Percentiles rank a stretch among this genome's conserved stretches.
These are phyloP conservation scores for Dalbergia cultrata DNA, from an alignment of 306 rosid species.

Conservation along the genomic window DNA sequence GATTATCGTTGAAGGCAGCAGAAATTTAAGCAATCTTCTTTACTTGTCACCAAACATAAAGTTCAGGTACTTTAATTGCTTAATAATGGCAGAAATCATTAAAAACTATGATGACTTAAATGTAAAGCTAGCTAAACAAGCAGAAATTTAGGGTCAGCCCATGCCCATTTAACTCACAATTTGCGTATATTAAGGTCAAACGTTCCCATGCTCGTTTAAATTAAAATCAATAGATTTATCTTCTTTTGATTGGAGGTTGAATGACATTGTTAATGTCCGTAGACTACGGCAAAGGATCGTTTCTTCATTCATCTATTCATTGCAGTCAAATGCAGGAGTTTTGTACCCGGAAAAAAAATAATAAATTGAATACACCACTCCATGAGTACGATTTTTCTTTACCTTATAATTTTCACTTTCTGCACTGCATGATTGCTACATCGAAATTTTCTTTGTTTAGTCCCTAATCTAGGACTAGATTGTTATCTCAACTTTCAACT, in stretches of 20 bases:
- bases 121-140: too few relatives aligned
- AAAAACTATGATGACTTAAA: background rate
- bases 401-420: background rate
- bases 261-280: background rate
- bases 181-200: too few relatives aligned
- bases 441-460: background rate
- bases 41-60: conserved; percentile 3
- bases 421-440: conserved; percentile 21
- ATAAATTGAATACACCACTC: background rate
- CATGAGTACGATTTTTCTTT: background rate
- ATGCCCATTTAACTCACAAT: too few relatives aligned
- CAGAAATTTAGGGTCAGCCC: too few relatives aligned
- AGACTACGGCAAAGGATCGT: background rate
- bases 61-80: background rate
- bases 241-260: background rate
- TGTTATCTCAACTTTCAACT: background rate
- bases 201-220: too few relatives aligned
- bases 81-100: background rate
- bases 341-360: too few relatives aligned
- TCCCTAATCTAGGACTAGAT: conserved; percentile 30
- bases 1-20: conserved; percentile 26
- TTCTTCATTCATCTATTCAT: conserved; percentile 9
- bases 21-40: conserved; percentile 23
- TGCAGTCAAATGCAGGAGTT: conserved; percentile 1
- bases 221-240: background rate